phyloP scores from a whole-genome alignment of 805 yeast genomes.

The Cyberlindnera bimundalis region DNA sequence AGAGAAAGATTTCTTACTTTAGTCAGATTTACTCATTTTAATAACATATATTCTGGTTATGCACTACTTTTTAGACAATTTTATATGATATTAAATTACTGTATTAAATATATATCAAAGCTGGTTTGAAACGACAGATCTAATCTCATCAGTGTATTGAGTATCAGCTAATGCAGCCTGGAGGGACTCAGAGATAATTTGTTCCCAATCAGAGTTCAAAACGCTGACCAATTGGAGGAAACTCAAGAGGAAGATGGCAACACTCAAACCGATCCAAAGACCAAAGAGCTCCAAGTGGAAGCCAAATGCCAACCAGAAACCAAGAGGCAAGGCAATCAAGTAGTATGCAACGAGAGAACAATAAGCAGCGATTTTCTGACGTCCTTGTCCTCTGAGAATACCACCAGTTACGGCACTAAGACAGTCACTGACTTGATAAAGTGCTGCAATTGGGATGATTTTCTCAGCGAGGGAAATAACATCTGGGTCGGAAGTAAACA shows the following conservation, averaged over 20 bases:
- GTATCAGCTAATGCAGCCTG: constrained; percentile 35
- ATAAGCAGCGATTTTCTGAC: constrained; percentile 60
- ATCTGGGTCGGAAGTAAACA: constrained; percentile 58
- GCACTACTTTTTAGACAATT: too few species aligned
- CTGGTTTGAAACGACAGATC: constrained; percentile 25
- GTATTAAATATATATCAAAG: too few species aligned
- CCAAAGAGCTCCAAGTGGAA: constrained; percentile 48
- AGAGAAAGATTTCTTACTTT: too few species aligned
- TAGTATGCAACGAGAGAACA: constrained; percentile 57
- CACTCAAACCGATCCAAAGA: constrained; percentile 57
- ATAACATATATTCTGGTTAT: too few species aligned
- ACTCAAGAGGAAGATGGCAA: constrained; percentile 50
- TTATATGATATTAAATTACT: too few species aligned
- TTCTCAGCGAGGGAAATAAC: constrained; percentile 49
- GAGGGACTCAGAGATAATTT: constrained; percentile 38
- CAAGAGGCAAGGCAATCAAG: constrained; percentile 55
- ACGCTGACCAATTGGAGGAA: constrained; percentile 39
- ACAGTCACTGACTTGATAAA: constrained; percentile 69
- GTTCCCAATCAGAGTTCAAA: constrained; percentile 42
- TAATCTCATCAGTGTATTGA: constrained; percentile 18
- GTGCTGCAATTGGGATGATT: constrained; percentile 60
- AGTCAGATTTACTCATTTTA: too few species aligned
- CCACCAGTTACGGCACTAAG: constrained; percentile 73
- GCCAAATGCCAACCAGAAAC: constrained; percentile 49
- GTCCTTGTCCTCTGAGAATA: constrained; percentile 74